Conservation (phyloP, 768 basidiomycete genomes). For the Arthromyces matolae region DNA sequence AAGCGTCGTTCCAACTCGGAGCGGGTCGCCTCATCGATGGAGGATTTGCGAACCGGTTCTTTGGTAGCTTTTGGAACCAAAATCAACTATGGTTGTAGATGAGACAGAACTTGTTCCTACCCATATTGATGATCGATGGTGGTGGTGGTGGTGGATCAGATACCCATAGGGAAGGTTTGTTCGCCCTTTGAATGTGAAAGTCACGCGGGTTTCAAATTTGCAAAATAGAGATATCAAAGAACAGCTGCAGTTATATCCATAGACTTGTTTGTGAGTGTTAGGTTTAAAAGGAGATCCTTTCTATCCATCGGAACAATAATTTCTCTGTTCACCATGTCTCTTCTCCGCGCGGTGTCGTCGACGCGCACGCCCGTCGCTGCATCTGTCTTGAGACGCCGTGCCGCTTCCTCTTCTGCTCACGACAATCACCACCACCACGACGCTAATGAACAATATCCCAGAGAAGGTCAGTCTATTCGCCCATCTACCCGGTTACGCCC, state of each 20-base stretch:
- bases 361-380: constrained; percentile 31
- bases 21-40: constrained; percentile 23
- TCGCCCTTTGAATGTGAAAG: background rate
- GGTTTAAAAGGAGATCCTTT: background rate
- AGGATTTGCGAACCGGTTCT: constrained; percentile 12
- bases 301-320: too few relatives aligned
- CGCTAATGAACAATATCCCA: constrained; percentile 42
- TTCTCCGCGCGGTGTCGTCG: constrained; percentile 37
- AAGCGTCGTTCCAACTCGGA: constrained; percentile 53
- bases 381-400: constrained; percentile 32
- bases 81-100: background rate
- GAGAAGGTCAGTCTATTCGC: constrained; percentile 55
- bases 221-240: background rate
- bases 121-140: constrained; percentile 5
- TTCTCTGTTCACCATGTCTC: constrained; percentile 35
- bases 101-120: constrained; percentile 1
- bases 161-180: background rate
- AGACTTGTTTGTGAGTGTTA: constrained; percentile 13
- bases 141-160: background rate
- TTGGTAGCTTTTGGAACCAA: background rate
- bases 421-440: constrained; percentile 42
- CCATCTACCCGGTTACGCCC: constrained; percentile 1
- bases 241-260: too few relatives aligned
- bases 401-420: constrained; percentile 42
- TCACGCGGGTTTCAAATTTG: constrained; percentile 8